Base-by-base conservation (phyloP, 257 asterid species). In the Linaria vulgaris region DNA sequence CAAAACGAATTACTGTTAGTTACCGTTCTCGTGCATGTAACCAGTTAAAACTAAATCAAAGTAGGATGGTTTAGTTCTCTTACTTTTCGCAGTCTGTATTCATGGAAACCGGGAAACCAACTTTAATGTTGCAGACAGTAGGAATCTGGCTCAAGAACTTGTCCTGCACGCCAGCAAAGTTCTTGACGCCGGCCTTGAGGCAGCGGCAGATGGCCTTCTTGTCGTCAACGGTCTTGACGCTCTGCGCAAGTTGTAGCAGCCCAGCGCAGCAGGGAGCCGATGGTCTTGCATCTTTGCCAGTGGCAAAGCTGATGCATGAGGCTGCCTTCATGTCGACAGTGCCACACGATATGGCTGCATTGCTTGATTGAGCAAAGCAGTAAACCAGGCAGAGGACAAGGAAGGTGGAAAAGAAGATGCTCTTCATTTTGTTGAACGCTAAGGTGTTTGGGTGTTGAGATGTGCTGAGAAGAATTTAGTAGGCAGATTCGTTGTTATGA, bases 181-280 rank as follows among this genome's bases (percentile, higher is more conserved):
- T 82, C 75, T 70, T 80, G 30, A 78, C 80, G 1, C 80, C 85
- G 48, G 64, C 74, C 74, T 82, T 82, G 46, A 85, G 92, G 81
- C 92, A 85, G 57, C 77, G 60, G 68, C 92, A 85, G 20, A 82
- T 76, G 64, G 75, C 81, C 74, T 85, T 82, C 79, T 80, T 79
- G 72, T 78, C 86, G 21, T 82, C 79, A 6, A 82, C 69, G 1
- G 83, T 34, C 64, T 76, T 82, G 34, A 69, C 86, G 4, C 46
- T 53, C 22, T 48, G 61, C 27, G 79, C 83, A 14, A 85, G 83
- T 59, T 56, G 59, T 46, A 60, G 67, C 56, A 84, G 85, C 16
- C 83, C 82, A 0, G n/a, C 20, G 80, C 91, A 84, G 72, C 91
- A 84, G 1, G 78, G 51, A 0, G 41, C 4, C 1, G 79, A 24